Conservation (phyloP, 768 basidiomycete species). For the Boletus tomentosulus region DNA sequence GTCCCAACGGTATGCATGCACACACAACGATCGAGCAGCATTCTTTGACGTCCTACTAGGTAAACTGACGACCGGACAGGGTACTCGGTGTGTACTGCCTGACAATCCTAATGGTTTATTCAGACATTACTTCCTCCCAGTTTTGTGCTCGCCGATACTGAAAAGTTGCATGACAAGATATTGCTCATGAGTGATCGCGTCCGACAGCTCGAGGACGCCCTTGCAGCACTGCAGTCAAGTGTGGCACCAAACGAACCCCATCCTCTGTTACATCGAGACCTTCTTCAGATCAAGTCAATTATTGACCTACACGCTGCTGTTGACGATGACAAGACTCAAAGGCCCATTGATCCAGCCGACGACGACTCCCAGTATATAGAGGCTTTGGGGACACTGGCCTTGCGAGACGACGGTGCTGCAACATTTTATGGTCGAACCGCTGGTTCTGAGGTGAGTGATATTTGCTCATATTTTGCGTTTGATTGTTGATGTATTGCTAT, state of each 20-base stretch:
- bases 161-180: constrained; percentile 66
- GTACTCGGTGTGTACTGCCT: constrained; percentile 52
- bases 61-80: constrained; percentile 72
- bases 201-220: constrained; percentile 66
- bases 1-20: constrained; percentile 51
- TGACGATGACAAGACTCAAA: constrained; percentile 33
- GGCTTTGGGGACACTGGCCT: constrained; percentile 64
- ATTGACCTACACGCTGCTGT: constrained; percentile 63
- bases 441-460: constrained; percentile 57
- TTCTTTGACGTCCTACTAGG: constrained; percentile 25
- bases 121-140: constrained; percentile 27
- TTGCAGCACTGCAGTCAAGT: constrained; percentile 50
- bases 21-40: background rate
- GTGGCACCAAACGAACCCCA: constrained; percentile 46
- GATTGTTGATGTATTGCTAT: background rate
- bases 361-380: constrained; percentile 57
- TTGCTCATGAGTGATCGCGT: constrained; percentile 66
- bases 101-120: background rate
- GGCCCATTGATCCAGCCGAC: constrained; percentile 25
- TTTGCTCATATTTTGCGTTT: constrained; percentile 22
- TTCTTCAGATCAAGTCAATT: constrained; percentile 62
- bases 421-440: constrained; percentile 73
- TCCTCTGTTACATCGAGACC: constrained; percentile 55
- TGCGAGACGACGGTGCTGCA: constrained; percentile 63
- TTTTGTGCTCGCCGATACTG: constrained; percentile 70